These are phyloP conservation scores for Aureococcus anophagefferens DNA, from an alignment of 108 stramenopile genomes.

Conservation along the genomic window DNA sequence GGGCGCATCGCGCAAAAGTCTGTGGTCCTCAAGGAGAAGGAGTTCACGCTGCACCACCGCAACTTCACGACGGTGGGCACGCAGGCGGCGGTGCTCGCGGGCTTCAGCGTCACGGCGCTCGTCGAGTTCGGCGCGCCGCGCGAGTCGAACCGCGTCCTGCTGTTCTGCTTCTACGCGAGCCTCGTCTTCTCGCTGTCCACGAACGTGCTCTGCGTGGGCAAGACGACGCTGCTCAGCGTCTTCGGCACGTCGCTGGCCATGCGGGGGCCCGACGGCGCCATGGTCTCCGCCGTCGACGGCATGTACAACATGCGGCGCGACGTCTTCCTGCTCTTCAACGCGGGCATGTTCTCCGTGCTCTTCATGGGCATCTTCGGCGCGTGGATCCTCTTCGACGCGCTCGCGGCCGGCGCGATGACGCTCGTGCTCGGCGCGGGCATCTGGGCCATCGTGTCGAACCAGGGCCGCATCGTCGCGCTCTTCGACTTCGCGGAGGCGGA, in stretches of 20 bases:
- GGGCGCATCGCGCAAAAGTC: conserved; percentile 47
- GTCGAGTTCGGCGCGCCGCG: conserved; percentile 68
- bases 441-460: background rate
- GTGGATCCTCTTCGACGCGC: background rate
- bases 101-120: conserved; percentile 77
- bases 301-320: conserved; percentile 58
- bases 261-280: conserved; percentile 75
- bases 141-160: conserved; percentile 39
- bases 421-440: background rate
- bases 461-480: background rate
- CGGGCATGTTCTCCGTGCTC: conserved; percentile 31
- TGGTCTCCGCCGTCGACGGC: conserved; percentile 78
- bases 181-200: conserved; percentile 68
- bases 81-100: conserved; percentile 74
- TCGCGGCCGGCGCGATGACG: background rate
- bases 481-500: background rate
- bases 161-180: conserved; percentile 63
- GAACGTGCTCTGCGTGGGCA: conserved; percentile 69
- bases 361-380: background rate
- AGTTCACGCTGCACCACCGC: conserved; percentile 74
- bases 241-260: conserved; percentile 66
- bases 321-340: conserved; percentile 57
- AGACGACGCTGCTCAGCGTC: conserved; percentile 66
- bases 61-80: conserved; percentile 78
- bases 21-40: conserved; percentile 74